Conservation (phyloP, 768 basidiomycete species). For the Suillus subluteus region DNA sequence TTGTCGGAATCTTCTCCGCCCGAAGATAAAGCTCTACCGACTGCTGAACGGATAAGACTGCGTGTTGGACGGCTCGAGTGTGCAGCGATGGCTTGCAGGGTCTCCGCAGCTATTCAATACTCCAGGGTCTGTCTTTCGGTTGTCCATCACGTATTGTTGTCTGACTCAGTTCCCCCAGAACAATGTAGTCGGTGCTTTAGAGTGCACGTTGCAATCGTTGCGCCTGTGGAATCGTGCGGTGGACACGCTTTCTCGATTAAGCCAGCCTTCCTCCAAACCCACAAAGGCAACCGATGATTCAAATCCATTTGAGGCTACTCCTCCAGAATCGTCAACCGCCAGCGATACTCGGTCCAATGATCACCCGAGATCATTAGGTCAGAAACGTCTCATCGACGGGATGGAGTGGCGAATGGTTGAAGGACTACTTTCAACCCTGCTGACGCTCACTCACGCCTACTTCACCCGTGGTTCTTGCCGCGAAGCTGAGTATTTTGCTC, state of each 20-base stretch:
- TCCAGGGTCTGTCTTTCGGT: constrained; percentile 51
- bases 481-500: constrained; percentile 83
- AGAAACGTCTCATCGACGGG: constrained; percentile 46
- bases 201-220: constrained; percentile 66
- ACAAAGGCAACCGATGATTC: constrained; percentile 32
- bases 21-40: constrained; percentile 52
- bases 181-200: constrained; percentile 58
- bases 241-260: constrained; percentile 65
- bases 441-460: constrained; percentile 69
- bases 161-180: constrained; percentile 45
- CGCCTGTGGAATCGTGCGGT: constrained; percentile 82
- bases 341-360: constrained; percentile 46
- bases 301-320: constrained; percentile 63
- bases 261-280: constrained; percentile 36
- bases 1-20: constrained; percentile 45
- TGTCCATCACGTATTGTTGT: not conserved
- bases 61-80: constrained; percentile 66
- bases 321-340: constrained; percentile 8
- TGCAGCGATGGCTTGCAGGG: constrained; percentile 71
- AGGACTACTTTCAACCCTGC: constrained; percentile 65
- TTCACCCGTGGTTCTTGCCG: constrained; percentile 76
- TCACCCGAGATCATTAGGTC: constrained; percentile 22
- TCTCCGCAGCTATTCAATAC: constrained; percentile 70
- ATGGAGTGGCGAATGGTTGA: constrained; percentile 80
- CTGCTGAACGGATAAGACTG: constrained; percentile 57